These are phyloP conservation scores for Sarocladium kiliense DNA, from an alignment of 2,329 filamentous ascomycete genomes.

Conservation along the genomic window DNA sequence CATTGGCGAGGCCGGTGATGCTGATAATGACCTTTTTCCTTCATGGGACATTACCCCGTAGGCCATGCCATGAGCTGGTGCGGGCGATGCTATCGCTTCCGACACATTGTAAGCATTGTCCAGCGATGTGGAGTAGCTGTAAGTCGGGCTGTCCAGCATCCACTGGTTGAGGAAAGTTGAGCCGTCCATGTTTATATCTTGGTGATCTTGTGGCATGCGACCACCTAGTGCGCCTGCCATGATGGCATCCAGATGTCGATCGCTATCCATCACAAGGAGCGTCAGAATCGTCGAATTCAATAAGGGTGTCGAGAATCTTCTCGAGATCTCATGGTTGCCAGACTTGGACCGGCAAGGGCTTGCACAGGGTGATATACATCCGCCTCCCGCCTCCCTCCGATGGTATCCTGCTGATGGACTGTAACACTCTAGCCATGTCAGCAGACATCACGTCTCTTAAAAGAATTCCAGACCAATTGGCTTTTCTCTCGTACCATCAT, in stretches of 20 bases:
- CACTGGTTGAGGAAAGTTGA: neutral
- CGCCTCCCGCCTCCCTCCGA: too few species aligned
- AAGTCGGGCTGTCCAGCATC: neutral
- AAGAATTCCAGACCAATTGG: too few species aligned
- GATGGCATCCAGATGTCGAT: neutral
- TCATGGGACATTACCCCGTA: neutral
- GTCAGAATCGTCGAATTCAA: too few species aligned
- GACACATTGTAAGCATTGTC: neutral
- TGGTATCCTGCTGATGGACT: too few species aligned
- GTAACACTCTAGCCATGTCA: too few species aligned
- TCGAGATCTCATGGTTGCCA: too few species aligned
- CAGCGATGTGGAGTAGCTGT: neutral
- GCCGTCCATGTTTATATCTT: neutral
- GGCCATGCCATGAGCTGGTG: neutral
- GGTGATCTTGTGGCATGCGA: conserved; percentile 29
- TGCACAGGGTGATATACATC: too few species aligned
- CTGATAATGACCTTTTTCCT: neutral
- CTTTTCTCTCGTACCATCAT: too few species aligned
- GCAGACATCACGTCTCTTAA: too few species aligned
- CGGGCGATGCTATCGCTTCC: neutral
- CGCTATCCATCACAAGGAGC: neutral
- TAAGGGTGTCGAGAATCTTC: too few species aligned
- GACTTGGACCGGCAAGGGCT: too few species aligned
- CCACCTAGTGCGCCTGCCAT: conserved; percentile 19
- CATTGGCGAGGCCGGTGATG: neutral